Evolutionary conservation across 441 rosid genomes (phyloP).

Genomic region (Populus hybrid): DNA sequence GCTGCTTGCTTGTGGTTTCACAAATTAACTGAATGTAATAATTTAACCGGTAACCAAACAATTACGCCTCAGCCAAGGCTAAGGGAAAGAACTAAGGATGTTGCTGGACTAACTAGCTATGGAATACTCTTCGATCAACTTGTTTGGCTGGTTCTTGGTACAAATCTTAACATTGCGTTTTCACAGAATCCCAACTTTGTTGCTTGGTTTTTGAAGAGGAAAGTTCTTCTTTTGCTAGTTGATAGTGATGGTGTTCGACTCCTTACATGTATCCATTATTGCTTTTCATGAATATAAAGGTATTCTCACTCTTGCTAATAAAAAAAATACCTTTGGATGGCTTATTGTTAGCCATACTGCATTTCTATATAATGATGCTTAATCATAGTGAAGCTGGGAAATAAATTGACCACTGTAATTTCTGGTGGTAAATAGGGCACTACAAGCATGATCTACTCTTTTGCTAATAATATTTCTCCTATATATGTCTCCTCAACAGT

Average conservation of each 20-base stretch:
- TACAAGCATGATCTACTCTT: background rate
- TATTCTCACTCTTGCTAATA: background rate
- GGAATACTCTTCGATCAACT: no score
- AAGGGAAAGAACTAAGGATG: no score
- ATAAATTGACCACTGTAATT: no score
- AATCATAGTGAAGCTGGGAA: background rate
- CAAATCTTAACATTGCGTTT: no score
- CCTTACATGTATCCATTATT: background rate
- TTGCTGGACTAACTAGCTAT: no score
- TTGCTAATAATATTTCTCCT: background rate
- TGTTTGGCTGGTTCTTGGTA: no score
- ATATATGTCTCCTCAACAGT: background rate
- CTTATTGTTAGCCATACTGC: background rate
- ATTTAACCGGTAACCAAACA: background rate
- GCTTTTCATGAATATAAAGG: background rate
- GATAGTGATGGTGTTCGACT: background rate
- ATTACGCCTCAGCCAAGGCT: background rate
- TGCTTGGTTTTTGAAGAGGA: no score
- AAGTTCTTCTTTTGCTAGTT: no score
- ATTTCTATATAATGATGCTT: background rate
- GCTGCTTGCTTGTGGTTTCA: background rate
- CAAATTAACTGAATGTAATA: background rate
- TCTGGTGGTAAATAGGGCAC: background rate
- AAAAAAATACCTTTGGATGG: background rate
- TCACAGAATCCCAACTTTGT: no score